Conservation (phyloP, 148 eudicot genomes). For the Nepenthes mirabilis region DNA sequence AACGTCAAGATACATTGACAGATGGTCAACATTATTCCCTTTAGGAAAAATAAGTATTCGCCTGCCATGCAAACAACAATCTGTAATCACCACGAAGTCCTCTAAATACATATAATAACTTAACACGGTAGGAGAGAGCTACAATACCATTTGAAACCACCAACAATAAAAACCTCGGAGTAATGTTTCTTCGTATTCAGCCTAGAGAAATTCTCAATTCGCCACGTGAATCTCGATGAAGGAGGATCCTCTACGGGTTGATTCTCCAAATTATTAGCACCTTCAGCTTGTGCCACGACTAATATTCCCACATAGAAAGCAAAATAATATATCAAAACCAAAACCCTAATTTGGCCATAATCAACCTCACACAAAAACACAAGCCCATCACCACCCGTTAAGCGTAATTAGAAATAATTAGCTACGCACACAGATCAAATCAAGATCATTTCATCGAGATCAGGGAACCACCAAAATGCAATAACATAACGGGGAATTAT, state of each 20-base stretch:
- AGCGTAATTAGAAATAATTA: too few relatives aligned
- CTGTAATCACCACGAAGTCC: constrained; percentile 4
- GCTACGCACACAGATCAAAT: too few relatives aligned
- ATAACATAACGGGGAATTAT: not conserved
- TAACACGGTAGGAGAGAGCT: not conserved
- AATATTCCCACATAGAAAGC: constrained; percentile 3
- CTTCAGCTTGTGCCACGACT: constrained; percentile 42
- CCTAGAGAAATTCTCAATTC: constrained; percentile 61
- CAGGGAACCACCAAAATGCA: not conserved
- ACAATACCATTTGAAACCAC: constrained; percentile 77
- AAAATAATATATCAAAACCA: constrained; percentile 11
- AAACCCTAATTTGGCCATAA: constrained; percentile 5
- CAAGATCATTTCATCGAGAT: not conserved
- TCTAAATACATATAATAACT: not conserved
- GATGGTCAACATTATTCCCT: constrained; percentile 86
- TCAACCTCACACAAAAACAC: not conserved
- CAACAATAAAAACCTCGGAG: constrained; percentile 69
- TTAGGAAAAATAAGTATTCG: constrained; percentile 82
- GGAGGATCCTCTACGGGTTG: constrained; percentile 75
- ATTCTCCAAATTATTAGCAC: constrained; percentile 32
- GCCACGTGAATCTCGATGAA: constrained; percentile 71
- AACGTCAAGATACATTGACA: constrained; percentile 91
- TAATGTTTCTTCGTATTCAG: constrained; percentile 65
- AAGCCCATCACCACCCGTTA: too few relatives aligned
- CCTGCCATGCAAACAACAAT: constrained; percentile 25